Evolutionary conservation across 2,329 filamentous ascomycete species (phyloP).

Genomic region (Colletotrichum sp.): DNA sequence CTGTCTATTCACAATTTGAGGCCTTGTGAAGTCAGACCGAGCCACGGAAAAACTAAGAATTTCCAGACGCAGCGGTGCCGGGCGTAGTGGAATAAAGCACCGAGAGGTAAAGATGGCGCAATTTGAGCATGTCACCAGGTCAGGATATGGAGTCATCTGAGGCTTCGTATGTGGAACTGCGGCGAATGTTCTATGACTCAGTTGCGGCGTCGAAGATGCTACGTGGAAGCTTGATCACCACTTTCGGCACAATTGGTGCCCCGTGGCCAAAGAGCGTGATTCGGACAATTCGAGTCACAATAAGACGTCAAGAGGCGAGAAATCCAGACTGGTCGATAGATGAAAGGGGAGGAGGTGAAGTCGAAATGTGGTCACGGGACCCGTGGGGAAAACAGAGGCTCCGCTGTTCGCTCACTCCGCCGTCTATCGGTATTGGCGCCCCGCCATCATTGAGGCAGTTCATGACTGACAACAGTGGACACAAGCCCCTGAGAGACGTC

Average conservation of each 20-base stretch:
- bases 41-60: background rate
- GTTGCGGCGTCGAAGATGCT: background rate
- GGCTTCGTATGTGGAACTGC: background rate
- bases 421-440: background rate
- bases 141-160: background rate
- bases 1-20: background rate
- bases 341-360: background rate
- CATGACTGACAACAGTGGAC: background rate
- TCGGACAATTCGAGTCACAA: background rate
- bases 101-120: background rate
- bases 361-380: background rate
- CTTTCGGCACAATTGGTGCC: background rate
- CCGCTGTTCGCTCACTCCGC: background rate
- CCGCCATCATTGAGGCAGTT: background rate
- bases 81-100: background rate
- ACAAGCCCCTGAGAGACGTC: background rate
- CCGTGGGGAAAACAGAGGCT: background rate
- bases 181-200: constrained; percentile 2
- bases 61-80: background rate
- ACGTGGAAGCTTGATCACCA: background rate
- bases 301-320: background rate
- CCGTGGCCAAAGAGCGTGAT: background rate
- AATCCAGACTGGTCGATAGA: constrained; percentile 1
- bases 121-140: background rate
- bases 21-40: background rate